A percentile compares a stretch with the other conserved stretches of the same genome.
These are phyloP conservation scores for Dissophora ornata DNA, from an alignment of 192 early-diverging fungal species.

Conservation along the genomic window DNA sequence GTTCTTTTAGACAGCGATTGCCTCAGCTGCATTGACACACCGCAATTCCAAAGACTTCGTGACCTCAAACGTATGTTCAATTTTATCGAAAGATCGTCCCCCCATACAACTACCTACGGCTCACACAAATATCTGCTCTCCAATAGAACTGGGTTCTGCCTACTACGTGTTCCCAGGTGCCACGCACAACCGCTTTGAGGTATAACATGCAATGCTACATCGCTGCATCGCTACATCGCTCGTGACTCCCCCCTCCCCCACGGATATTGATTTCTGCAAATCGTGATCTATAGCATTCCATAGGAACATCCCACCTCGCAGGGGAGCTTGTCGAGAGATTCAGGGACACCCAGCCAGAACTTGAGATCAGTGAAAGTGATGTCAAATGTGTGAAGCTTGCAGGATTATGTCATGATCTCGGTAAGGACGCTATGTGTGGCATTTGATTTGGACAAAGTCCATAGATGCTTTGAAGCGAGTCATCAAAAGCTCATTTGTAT, in stretches of 20 bases:
- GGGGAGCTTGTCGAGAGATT: slow-evolving; percentile 78
- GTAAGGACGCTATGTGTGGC: slow-evolving; percentile 30
- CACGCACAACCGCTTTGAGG: slow-evolving; percentile 97
- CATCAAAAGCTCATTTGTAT: not conserved
- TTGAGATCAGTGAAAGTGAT: slow-evolving; percentile 82
- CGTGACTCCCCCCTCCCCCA: too few relatives aligned
- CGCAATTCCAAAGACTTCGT: slow-evolving; percentile 96
- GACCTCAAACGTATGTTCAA: slow-evolving; percentile 82
- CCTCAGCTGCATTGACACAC: slow-evolving; percentile 87
- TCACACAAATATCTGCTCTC: too few relatives aligned
- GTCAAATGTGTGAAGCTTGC: slow-evolving; percentile 89
- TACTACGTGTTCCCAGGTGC: slow-evolving; percentile 95
- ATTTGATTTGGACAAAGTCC: too few relatives aligned
- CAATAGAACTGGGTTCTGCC: slow-evolving; percentile 74
- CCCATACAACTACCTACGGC: too few relatives aligned
- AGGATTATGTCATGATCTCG: slow-evolving; percentile 94
- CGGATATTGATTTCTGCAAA: too few relatives aligned
- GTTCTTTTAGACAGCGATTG: slow-evolving; percentile 76
- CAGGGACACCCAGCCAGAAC: slow-evolving; percentile 77
- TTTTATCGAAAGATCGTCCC: too few relatives aligned
- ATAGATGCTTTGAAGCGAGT: too few relatives aligned
- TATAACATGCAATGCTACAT: slow-evolving; percentile 55
- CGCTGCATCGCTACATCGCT: not conserved
- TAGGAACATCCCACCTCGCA: slow-evolving; percentile 87
- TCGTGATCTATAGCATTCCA: slow-evolving; percentile 28